Evolutionary conservation across 2,329 filamentous ascomycete species (phyloP).

Genomic region (Beauveria australis): DNA sequence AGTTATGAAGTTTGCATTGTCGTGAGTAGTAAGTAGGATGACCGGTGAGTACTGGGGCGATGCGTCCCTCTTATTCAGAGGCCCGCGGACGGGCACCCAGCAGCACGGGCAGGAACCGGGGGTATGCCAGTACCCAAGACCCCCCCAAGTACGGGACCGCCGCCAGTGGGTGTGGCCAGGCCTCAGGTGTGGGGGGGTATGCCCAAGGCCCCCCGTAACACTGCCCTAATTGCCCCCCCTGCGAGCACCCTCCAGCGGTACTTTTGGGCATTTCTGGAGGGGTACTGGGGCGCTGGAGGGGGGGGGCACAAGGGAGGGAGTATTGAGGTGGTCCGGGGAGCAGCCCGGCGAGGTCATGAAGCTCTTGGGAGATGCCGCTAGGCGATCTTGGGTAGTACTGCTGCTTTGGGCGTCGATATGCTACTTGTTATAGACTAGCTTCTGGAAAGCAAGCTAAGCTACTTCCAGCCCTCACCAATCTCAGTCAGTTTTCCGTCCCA

Average conservation of each 20-base stretch:
- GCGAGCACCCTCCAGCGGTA: background rate
- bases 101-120: slow-evolving; percentile 8
- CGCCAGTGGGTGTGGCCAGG: slow-evolving; percentile 4
- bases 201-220: background rate
- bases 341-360: slow-evolving; percentile 4
- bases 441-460: background rate
- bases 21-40: slow-evolving; percentile 16
- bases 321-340: slow-evolving; percentile 1
- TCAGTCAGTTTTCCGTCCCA: background rate
- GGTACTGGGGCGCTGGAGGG: background rate
- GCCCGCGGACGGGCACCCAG: slow-evolving; percentile 1
- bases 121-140: slow-evolving; percentile 7
- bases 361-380: background rate
- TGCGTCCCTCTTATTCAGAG: slow-evolving; percentile 11
- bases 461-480: background rate
- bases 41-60: slow-evolving; percentile 19
- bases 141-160: slow-evolving; percentile 6
- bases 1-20: slow-evolving; percentile 17
- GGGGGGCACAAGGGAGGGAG: slow-evolving; percentile 1
- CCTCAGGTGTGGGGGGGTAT: background rate
- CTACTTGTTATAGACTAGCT: background rate
- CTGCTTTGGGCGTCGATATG: background rate
- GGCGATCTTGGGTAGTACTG: background rate
- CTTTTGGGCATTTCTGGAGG: slow-evolving; percentile 2
- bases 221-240: background rate